Evolutionary conservation across 768 basidiomycete species (phyloP).

Genomic region (Clitopilus hobsonii): DNA sequence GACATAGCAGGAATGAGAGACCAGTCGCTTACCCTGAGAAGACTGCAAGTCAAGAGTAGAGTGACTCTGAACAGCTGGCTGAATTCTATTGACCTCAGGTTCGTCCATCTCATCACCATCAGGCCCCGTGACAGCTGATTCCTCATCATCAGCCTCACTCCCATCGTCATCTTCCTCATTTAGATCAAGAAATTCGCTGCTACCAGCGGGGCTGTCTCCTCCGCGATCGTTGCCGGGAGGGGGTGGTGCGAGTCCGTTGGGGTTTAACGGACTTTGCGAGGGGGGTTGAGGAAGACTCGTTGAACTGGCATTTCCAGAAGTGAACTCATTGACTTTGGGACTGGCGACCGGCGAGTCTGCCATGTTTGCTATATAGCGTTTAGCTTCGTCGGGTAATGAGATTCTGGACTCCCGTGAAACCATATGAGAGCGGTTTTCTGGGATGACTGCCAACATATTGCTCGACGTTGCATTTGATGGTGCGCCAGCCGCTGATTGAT

Average conservation of each 20-base stretch:
- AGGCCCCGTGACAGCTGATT: constrained; percentile 8
- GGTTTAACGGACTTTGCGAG: constrained; percentile 1
- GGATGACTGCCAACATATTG: constrained; percentile 26
- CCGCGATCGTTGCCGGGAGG: constrained; percentile 1
- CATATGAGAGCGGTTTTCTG: constrained; percentile 27
- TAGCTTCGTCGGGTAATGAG: constrained; percentile 74
- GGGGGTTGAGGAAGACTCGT: constrained; percentile 6
- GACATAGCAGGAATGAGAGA: not conserved
- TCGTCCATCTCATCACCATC: constrained; percentile 26
- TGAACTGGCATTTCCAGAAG: constrained; percentile 14
- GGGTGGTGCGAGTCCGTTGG: constrained; percentile 2
- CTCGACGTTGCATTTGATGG: constrained; percentile 11
- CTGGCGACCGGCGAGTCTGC: constrained; percentile 58
- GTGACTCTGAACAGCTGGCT: constrained; percentile 3
- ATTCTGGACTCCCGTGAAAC: constrained; percentile 63
- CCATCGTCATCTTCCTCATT: constrained; percentile 37
- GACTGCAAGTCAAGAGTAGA: not conserved
- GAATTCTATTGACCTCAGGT: constrained; percentile 9
- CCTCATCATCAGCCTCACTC: constrained; percentile 22
- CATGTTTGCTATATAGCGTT: constrained; percentile 66
- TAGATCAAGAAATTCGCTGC: constrained; percentile 65
- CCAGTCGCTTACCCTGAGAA: not conserved
- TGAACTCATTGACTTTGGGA: constrained; percentile 39
- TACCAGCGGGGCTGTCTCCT: constrained; percentile 10
- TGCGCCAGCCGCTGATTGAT: constrained; percentile 13